Base-by-base conservation (phyloP, 306 rosid genomes). In the Prinsepia uniflora region DNA sequence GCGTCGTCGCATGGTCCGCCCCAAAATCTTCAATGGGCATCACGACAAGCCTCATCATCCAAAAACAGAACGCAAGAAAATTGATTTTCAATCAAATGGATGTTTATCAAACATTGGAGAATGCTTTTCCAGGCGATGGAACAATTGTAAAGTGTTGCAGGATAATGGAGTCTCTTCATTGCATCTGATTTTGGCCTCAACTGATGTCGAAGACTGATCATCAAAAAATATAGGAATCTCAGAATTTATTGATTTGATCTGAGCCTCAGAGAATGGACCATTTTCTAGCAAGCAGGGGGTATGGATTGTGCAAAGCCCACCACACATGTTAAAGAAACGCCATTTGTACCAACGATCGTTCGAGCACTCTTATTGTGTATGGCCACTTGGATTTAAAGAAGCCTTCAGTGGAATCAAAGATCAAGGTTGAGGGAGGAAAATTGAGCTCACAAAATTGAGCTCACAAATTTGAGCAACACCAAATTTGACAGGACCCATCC, bases 171-270 rank as follows among this genome's bases (percentile, higher is more conserved):
- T 0, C 4, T 50, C 83, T 76, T 90, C 55, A 54, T 83, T 1
- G 70, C 89, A 14, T 80, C 83, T 2, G 91, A 90, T 79, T 85
- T 73, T 45, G 92, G 90, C 6, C 81, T 65, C 0, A 12, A 54
- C 15, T 78, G 81, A 57, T 43, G 65, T 2, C 63, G 89, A 22
- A 77, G 83, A 72, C 46, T 90, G 40, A 88, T 81, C n/a, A 82
- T 90, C 5, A 90, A 83, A 22, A 79, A 88, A 6, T 90, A 90
- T 63, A 97, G 96, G 7, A 83, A 87, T 70, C 85, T 94, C 43
- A 78, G 76, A 72, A 84, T 90, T 67, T 87, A 84, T 69, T 84
- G 92, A 60, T 87, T 78, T 74, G 63, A 83, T 70, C 71, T 80
- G 0, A 85, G 55, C 6, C 55, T 14, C 3, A 20, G 41, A 0